These are phyloP conservation scores for Penicillium bialowiezense DNA, from an alignment of 495 filamentous ascomycete species.

Conservation along the genomic window DNA sequence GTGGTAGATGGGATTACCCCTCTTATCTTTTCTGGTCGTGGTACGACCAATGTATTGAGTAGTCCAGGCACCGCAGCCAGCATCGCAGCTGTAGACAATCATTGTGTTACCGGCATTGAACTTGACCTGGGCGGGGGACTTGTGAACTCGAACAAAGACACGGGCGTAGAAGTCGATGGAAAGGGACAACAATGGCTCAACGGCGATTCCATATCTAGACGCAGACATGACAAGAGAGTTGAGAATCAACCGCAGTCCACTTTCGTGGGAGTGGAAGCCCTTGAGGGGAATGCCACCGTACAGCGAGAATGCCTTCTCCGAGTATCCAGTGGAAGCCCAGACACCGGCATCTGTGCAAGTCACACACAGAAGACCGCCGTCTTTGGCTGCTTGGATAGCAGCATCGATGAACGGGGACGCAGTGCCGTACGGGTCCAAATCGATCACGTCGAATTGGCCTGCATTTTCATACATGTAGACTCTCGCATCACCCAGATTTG, in stretches of 20 bases:
- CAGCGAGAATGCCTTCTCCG: constrained; percentile 85
- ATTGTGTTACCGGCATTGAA: constrained; percentile 86
- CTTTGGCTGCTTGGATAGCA: constrained; percentile 76
- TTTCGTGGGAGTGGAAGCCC: constrained; percentile 82
- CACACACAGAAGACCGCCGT: constrained; percentile 88
- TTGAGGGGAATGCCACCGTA: constrained; percentile 89
- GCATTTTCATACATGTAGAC: constrained; percentile 75
- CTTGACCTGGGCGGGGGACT: constrained; percentile 80
- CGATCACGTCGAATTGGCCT: constrained; percentile 80
- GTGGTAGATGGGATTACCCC: constrained; percentile 69
- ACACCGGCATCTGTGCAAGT: constrained; percentile 95
- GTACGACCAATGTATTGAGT: constrained; percentile 71
- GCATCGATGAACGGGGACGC: constrained; percentile 89
- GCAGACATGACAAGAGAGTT: constrained; percentile 75
- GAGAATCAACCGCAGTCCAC: constrained; percentile 79
- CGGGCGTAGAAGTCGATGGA: constrained; percentile 96
- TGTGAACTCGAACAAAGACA: constrained; percentile 79
- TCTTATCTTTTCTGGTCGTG: constrained; percentile 61
- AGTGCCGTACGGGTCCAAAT: constrained; percentile 93
- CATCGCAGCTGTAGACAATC: constrained; percentile 87
- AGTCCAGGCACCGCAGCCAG: constrained; percentile 83
- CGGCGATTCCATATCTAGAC: constrained; percentile 80
- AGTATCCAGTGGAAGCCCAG: constrained; percentile 88
- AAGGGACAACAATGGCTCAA: constrained; percentile 88
- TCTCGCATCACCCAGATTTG: constrained; percentile 75